Percentiles rank a stretch among this genome's conserved stretches.
phyloP scores from a whole-genome alignment of 2,329 filamentous ascomycete genomes.

The Metarhizium robertsii region DNA sequence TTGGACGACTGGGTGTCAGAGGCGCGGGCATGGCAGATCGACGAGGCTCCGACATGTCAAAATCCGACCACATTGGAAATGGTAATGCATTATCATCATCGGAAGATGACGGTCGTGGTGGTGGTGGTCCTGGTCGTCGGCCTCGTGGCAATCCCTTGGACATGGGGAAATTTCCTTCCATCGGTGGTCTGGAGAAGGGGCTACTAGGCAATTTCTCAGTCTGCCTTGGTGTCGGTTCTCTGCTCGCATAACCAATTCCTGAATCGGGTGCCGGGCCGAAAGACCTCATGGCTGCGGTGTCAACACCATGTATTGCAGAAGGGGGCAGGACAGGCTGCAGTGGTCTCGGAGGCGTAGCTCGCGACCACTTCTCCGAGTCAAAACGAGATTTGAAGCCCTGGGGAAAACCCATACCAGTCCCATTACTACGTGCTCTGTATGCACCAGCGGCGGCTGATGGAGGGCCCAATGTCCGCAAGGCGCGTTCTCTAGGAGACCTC shows the following conservation, averaged over 20 bases:
- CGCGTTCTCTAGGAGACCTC: background rate
- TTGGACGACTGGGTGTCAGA: slow-evolving; percentile 16
- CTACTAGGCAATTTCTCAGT: slow-evolving; percentile 13
- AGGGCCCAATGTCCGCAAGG: background rate
- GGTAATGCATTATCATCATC: background rate
- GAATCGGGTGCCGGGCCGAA: slow-evolving; percentile 11
- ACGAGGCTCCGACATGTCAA: slow-evolving; percentile 19
- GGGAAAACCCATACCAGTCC: background rate
- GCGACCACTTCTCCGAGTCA: slow-evolving; percentile 12
- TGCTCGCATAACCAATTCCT: slow-evolving; percentile 6
- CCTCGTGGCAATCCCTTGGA: slow-evolving; percentile 26
- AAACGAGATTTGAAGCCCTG: slow-evolving; percentile 16
- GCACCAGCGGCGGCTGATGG: slow-evolving; percentile 3
- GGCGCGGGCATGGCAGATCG: slow-evolving; percentile 26
- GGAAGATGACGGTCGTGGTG: background rate
- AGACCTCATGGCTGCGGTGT: slow-evolving; percentile 11
- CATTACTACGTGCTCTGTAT: background rate
- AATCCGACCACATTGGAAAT: slow-evolving; percentile 10
- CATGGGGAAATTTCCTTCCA: slow-evolving; percentile 24
- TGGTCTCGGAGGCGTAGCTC: slow-evolving; percentile 12
- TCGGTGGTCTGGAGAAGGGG: slow-evolving; percentile 16
- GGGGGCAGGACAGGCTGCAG: slow-evolving; percentile 13
- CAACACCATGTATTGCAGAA: slow-evolving; percentile 10
- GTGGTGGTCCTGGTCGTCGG: slow-evolving; percentile 15
- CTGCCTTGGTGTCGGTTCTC: slow-evolving; percentile 5